Evolutionary conservation across 2,329 filamentous ascomycete genomes (phyloP), one percentile per base, ranked within the genome.

Genomic region (Fusarium avenaceum): DNA sequence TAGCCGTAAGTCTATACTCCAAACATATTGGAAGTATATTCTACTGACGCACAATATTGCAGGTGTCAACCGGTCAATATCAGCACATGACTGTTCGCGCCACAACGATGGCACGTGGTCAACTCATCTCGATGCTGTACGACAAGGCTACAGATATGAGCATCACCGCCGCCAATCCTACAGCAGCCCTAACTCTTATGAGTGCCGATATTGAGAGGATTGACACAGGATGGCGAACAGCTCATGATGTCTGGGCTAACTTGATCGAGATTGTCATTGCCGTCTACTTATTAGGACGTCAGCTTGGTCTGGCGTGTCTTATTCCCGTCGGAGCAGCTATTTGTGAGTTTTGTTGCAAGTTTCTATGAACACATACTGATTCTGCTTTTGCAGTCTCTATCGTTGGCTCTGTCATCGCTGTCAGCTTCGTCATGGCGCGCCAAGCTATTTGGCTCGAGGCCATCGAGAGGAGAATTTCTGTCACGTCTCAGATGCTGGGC

Each of bases 151-250:
- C 71, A 2, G 57, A 70, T 14, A 60, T 79, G 17, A 71, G 66
- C 4, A 67, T 78, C 8, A 70, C 73, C 2, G 65, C 74, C 2
- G 72, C 76, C 10, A 78, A 80, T 22, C 76, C 80, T 1, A 75
- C 78, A 0, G 77, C 78, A 0, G 75, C 80, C 0, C 65, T 84
- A 45, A 83, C 82, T 6, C 70, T 84, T 7, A 84, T 84, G 80
- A 81, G 77, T 39, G 75, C 80, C 4, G 83, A 85, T 39, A 76
- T 83, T 17, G 81, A 82, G 52, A 76, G 78, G 1, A 79, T 84
- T 13, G 72, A 73, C 3, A 65, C 71, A 0, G 78, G 78, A 0
- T 77, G 79, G 45, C 69, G 73, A n/a, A 75, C 67, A 0, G 62
- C 82, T 30, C 82, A 83, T 49, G 81, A 83, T 24, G 57, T 79